Percentiles rank a stretch among this genome's conserved stretches.
Conservation (phyloP, 108 stramenopile species). For the Chaetoceros muelleri region DNA sequence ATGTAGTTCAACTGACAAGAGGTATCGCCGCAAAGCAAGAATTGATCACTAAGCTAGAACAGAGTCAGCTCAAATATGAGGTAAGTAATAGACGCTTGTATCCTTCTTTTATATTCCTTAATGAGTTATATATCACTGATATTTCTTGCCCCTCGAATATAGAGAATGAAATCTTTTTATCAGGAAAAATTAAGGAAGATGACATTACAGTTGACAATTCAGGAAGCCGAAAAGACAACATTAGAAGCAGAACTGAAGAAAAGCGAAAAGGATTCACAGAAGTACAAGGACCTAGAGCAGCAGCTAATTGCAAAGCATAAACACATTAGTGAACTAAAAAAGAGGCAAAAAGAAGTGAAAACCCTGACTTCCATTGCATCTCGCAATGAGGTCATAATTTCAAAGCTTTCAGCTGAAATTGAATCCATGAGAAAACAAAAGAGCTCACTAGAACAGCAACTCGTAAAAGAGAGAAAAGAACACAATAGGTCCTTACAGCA, state of each 20-base stretch:
- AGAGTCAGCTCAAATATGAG: conserved; percentile 39
- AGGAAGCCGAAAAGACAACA: conserved; percentile 29
- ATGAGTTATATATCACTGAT: neutral
- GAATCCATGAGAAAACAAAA: neutral
- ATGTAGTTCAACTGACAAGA: conserved; percentile 30
- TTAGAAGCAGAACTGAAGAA: conserved; percentile 25
- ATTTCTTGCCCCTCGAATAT: neutral
- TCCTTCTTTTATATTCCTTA: neutral
- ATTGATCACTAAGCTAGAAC: conserved; percentile 37
- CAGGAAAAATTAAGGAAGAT: conserved; percentile 38
- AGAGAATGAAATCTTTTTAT: conserved; percentile 48
- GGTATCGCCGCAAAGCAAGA: conserved; percentile 45
- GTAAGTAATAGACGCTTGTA: conserved; percentile 10
- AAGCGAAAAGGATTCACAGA: conserved; percentile 5
- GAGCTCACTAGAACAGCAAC: neutral
- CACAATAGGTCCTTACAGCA: neutral
- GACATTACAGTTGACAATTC: conserved; percentile 22
- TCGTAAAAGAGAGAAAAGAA: neutral
- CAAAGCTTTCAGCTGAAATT: neutral
- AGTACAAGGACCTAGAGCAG: conserved; percentile 12
- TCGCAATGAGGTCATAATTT: conserved; percentile 15
- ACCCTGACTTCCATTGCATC: conserved; percentile 36
- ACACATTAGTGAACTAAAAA: conserved; percentile 30
- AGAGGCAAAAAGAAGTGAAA: conserved; percentile 26
- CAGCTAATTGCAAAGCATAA: conserved; percentile 29